Evolutionary conservation across 371 early-diverging fungal genomes (phyloP).

Genomic region (Paraphysoderma sedebokerense): DNA sequence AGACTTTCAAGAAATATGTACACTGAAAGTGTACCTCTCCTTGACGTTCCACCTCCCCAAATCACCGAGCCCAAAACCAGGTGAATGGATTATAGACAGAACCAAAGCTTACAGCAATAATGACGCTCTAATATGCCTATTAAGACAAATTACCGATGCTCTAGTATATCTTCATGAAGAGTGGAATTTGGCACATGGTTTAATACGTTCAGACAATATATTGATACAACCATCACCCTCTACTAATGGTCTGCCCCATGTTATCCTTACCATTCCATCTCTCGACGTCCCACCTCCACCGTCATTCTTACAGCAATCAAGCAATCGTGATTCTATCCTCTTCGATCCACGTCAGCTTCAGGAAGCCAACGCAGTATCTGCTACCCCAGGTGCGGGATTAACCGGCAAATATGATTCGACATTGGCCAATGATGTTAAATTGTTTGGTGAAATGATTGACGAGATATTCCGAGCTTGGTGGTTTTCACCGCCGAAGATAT

Average conservation of each 20-base stretch:
- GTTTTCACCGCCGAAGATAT: no score
- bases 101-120: background rate
- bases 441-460: background rate
- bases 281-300: background rate
- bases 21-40: background rate
- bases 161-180: background rate
- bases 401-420: background rate
- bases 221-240: background rate
- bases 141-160: background rate
- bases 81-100: background rate
- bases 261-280: background rate
- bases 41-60: background rate
- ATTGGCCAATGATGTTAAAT: background rate
- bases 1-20: background rate
- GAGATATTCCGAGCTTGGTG: no score
- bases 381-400: no score
- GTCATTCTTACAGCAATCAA: no score
- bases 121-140: background rate
- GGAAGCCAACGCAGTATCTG: no score
- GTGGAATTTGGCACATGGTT: background rate
- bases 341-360: no score
- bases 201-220: background rate
- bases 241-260: background rate
- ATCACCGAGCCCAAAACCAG: background rate
- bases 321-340: no score